Percentiles rank a stretch among this genome's conserved stretches.
Conservation (phyloP, 2,329 filamentous ascomycete genomes). For the Phialophora verrucosa region DNA sequence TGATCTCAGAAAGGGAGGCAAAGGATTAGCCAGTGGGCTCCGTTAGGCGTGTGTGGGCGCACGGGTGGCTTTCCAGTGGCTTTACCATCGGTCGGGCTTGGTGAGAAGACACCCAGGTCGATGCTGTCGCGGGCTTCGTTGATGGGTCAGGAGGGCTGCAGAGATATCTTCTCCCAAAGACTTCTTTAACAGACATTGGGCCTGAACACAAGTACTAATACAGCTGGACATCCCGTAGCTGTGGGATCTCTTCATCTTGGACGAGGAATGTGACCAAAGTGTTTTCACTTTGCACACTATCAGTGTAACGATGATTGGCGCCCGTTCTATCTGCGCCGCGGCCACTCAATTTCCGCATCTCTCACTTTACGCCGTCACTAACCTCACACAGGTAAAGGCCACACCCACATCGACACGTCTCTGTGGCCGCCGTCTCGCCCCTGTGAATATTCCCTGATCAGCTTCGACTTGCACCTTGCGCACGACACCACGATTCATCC, state of each 20-base stretch:
- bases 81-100: background rate
- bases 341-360: conserved; percentile 26
- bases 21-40: conserved; percentile 7
- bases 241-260: background rate
- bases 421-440: conserved; percentile 18
- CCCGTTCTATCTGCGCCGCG: background rate
- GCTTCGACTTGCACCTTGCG: conserved; percentile 6
- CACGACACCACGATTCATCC: background rate
- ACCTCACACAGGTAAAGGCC: conserved; percentile 2
- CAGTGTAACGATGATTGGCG: background rate
- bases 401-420: conserved; percentile 5
- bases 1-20: background rate
- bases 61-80: conserved; percentile 10
- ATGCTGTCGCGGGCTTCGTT: background rate
- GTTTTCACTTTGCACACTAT: background rate
- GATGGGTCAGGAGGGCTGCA: background rate
- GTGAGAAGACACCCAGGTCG: background rate
- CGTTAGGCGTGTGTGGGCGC: conserved; percentile 1
- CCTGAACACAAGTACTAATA: background rate
- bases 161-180: background rate
- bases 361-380: conserved; percentile 16
- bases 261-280: background rate
- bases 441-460: conserved; percentile 10
- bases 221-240: background rate
- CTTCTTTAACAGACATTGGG: background rate